Evolutionary conservation across 306 rosid species (phyloP).

Genomic region (Cicer yamashitae): DNA sequence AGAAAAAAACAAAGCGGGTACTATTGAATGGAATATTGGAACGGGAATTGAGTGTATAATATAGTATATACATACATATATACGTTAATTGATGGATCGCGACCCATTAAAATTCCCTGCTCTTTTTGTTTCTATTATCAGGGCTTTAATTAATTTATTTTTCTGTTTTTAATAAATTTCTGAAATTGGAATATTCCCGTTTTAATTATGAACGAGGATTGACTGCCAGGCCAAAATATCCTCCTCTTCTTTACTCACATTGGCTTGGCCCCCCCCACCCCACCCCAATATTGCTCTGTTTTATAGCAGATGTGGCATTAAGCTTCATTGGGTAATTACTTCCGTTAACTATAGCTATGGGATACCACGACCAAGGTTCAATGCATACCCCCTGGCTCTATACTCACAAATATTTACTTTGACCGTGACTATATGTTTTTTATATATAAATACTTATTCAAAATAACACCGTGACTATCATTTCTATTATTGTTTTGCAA

Average conservation of each 20-base stretch:
- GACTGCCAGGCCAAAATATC: conserved; percentile 61
- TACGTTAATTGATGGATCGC: conserved; percentile 60
- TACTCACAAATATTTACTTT: neutral
- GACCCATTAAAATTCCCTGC: conserved; percentile 60
- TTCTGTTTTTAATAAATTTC: conserved; percentile 40
- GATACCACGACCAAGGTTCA: conserved; percentile 13
- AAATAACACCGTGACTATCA: neutral
- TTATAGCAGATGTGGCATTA: conserved; percentile 48
- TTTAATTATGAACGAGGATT: conserved; percentile 70
- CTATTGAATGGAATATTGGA: conserved; percentile 72
- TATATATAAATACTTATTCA: too few relatives aligned
- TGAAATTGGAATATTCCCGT: conserved; percentile 64
- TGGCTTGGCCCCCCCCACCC: neutral
- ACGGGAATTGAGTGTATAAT: conserved; percentile 52
- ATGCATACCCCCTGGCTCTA: neutral
- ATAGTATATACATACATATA: too few relatives aligned
- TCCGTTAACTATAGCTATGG: conserved; percentile 12
- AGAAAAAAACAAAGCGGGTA: conserved; percentile 62
- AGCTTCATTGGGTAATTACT: neutral
- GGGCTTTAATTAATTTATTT: conserved; percentile 43
- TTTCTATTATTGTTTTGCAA: neutral
- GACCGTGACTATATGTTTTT: neutral
- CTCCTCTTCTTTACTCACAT: conserved; percentile 49
- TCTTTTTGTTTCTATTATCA: conserved; percentile 44
- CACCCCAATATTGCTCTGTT: conserved; percentile 34